Evolutionary conservation across 2,329 filamentous ascomycete genomes (phyloP).

Genomic region (Colletotrichum scovillei): DNA sequence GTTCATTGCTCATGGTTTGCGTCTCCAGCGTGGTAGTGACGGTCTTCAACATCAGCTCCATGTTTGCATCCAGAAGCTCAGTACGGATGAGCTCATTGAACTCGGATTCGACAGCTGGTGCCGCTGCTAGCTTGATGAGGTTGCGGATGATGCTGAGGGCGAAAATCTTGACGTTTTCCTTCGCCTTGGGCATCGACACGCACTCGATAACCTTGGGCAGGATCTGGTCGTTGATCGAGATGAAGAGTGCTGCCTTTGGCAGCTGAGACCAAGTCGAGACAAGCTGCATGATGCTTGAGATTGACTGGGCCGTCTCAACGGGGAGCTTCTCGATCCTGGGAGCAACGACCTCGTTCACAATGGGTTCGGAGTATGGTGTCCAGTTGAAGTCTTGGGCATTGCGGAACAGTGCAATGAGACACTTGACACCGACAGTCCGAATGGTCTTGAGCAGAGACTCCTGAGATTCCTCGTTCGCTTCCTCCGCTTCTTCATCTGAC

Average conservation of each 20-base stretch:
- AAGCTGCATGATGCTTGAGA: constrained; percentile 85
- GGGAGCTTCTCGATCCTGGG: constrained; percentile 83
- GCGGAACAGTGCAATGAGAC: constrained; percentile 81
- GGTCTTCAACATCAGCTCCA: constrained; percentile 72
- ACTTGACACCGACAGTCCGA: constrained; percentile 82
- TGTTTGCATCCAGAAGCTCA: constrained; percentile 67
- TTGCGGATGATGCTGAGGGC: constrained; percentile 81
- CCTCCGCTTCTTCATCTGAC: constrained; percentile 50
- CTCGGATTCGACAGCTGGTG: constrained; percentile 65
- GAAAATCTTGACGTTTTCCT: constrained; percentile 88
- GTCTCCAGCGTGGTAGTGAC: constrained; percentile 75
- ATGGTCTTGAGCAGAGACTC: constrained; percentile 73
- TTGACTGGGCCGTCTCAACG: constrained; percentile 86
- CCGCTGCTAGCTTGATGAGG: constrained; percentile 70
- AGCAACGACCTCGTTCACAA: constrained; percentile 80
- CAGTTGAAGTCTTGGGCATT: constrained; percentile 79
- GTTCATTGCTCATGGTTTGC: constrained; percentile 72
- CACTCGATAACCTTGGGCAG: constrained; percentile 79
- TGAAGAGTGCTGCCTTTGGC: constrained; percentile 73
- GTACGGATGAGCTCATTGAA: constrained; percentile 65
- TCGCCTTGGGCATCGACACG: constrained; percentile 77
- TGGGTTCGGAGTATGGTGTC: constrained; percentile 74
- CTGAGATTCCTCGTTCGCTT: constrained; percentile 56
- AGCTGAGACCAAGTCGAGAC: constrained; percentile 84
- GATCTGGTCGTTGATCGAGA: constrained; percentile 71